Base-by-base conservation (phyloP, 1,139 yeast genomes). In the Pichia sp. region DNA sequence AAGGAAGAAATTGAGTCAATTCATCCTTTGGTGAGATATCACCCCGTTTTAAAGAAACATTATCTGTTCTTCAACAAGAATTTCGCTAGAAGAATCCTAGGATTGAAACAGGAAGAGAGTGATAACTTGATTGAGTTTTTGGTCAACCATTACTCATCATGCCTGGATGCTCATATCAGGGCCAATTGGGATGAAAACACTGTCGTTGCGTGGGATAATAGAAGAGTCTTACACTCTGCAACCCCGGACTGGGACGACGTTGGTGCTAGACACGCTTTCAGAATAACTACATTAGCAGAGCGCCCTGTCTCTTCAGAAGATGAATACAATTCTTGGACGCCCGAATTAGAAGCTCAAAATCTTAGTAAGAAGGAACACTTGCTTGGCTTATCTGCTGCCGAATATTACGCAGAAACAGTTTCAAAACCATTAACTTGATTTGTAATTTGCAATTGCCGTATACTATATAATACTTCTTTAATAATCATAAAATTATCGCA, bases 131-230 rank as follows among this genome's bases (percentile, higher is more conserved):
- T 84, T 53, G 63, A 72, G 44, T 76, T 82, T 57, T 67, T 85
- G 54, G 73, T 72, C 57, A 66, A 70, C 38, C 80, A 80, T 56
- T 68, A 80, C 44, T 76, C 76, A 49, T 58, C 70, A 32, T 67
- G 76, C 33, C 74, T 73, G 36, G 85, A 80, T 59, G 69, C 78
- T 54, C 81, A 80, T 48, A 69, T 79, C 24, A 72, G 87, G 51
- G 77, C 79, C 50, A 67, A 66, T 51, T 82, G 85, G 82, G 76
- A 75, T 55, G 75, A 74, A 30, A 70, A 74, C 41, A 78, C 88
- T 11, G 83, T 85, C 31, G 88, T 81, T 20, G 66, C 81, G 21
- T 85, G 89, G 87, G 90, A 84, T 58, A 83, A 84, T 68, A 73
- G 90, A 63, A 70, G 83, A 54, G 76, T 79, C 24, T 67, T 76